Evolutionary conservation across 257 asterid species (phyloP).

Genomic region (Mitragyna speciosa): DNA sequence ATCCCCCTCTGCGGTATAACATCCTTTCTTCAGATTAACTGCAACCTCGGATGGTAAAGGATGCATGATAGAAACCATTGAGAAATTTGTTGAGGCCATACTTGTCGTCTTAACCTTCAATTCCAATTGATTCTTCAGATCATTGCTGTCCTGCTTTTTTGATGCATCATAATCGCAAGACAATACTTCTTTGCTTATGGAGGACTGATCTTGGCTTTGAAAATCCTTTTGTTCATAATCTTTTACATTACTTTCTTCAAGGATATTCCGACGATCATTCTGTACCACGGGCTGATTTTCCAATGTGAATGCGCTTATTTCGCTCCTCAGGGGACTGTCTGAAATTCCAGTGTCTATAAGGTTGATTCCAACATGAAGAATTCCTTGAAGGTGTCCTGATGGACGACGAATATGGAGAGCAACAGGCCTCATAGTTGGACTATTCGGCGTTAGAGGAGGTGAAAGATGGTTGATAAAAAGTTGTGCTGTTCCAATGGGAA

Average conservation of each 20-base stretch:
- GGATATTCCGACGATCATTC: not conserved
- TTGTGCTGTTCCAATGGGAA: conserved; percentile 73
- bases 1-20: conserved; percentile 33
- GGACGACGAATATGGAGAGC: conserved; percentile 61
- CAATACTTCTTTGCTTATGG: not conserved
- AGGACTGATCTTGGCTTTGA: not conserved
- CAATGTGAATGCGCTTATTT: conserved; percentile 19
- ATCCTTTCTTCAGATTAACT: conserved; percentile 42
- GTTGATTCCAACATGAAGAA: conserved; percentile 51
- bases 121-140: conserved; percentile 23
- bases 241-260: not conserved
- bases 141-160: not conserved
- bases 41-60: conserved; percentile 66
- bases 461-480: conserved; percentile 47
- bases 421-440: conserved; percentile 36
- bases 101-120: conserved; percentile 24
- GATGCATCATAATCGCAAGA: not conserved
- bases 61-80: conserved; percentile 40
- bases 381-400: conserved; percentile 67
- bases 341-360: conserved; percentile 33
- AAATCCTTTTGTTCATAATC: not conserved
- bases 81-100: conserved; percentile 23
- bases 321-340: conserved; percentile 18
- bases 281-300: not conserved
- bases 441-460: conserved; percentile 40